Evolutionary conservation across 352 stramenopile species (phyloP).

Genomic region (Hyaloperonospora arabidopsidis): DNA sequence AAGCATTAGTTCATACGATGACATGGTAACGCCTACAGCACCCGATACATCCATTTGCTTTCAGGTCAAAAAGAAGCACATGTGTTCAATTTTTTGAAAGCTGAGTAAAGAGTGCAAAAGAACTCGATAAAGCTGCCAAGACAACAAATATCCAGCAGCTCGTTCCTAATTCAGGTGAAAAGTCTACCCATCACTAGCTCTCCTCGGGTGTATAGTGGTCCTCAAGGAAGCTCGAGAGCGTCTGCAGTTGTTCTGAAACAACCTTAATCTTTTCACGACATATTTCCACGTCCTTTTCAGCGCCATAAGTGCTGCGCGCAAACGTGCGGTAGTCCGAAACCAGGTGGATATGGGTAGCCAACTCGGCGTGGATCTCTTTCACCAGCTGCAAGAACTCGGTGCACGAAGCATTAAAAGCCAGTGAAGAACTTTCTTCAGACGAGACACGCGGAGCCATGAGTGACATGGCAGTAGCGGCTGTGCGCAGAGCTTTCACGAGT

Average conservation of each 20-base stretch:
- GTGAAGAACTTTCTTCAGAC: slow-evolving; percentile 55
- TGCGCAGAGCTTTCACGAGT: slow-evolving; percentile 68
- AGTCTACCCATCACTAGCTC: slow-evolving; percentile 47
- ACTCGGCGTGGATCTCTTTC: slow-evolving; percentile 78
- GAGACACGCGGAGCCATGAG: slow-evolving; percentile 55
- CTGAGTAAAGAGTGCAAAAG: too few relatives aligned
- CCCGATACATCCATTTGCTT: too few relatives aligned
- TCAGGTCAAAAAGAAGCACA: too few relatives aligned
- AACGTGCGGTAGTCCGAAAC: slow-evolving; percentile 82
- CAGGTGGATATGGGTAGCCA: slow-evolving; percentile 77
- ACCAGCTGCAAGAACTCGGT: slow-evolving; percentile 83
- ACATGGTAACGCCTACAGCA: too few relatives aligned
- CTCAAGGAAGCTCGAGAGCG: slow-evolving; percentile 69
- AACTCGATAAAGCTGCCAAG: too few relatives aligned
- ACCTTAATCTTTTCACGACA: slow-evolving; percentile 72
- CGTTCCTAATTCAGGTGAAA: not conserved
- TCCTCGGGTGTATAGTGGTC: slow-evolving; percentile 64
- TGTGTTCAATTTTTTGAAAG: too few relatives aligned
- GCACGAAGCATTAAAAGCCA: slow-evolving; percentile 68
- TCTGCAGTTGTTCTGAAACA: slow-evolving; percentile 69
- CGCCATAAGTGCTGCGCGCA: slow-evolving; percentile 74
- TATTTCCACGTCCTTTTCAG: slow-evolving; percentile 74
- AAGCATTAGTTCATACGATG: too few relatives aligned
- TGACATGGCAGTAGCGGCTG: slow-evolving; percentile 54
- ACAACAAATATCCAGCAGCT: not conserved